Conservation (phyloP, 306 rosid genomes). For the Ochetophila trinervis region DNA sequence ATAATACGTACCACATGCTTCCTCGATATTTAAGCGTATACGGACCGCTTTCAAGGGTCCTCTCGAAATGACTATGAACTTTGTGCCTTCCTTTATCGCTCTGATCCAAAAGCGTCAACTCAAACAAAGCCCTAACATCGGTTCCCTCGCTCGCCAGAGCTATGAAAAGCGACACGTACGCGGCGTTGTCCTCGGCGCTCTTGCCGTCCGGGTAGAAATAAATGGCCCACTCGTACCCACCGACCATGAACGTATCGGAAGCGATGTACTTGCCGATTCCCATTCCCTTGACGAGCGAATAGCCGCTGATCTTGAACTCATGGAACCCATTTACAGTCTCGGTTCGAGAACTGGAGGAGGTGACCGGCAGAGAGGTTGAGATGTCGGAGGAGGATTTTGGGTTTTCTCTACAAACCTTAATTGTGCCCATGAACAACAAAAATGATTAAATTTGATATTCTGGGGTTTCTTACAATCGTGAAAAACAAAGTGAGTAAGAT, state of each 20-base stretch:
- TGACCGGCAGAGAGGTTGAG: slow-evolving; percentile 16
- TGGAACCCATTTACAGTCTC: slow-evolving; percentile 55
- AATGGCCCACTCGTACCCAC: slow-evolving; percentile 60
- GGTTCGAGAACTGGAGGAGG: slow-evolving; percentile 44
- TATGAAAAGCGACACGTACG: slow-evolving; percentile 53
- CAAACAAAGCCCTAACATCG: slow-evolving; percentile 60
- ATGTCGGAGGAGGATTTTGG: slow-evolving; percentile 24
- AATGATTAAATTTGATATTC: slow-evolving; percentile 1
- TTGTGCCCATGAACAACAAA: slow-evolving; percentile 49
- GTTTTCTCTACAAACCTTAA: slow-evolving; percentile 27
- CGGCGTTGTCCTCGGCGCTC: slow-evolving; percentile 51
- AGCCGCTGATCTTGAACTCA: slow-evolving; percentile 51
- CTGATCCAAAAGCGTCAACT: slow-evolving; percentile 55
- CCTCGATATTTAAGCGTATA: slow-evolving; percentile 61
- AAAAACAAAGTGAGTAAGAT: neutral
- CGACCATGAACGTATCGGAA: slow-evolving; percentile 53
- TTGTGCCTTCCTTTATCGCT: slow-evolving; percentile 54
- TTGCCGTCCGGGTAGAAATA: slow-evolving; percentile 69
- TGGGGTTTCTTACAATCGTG: neutral
- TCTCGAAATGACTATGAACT: slow-evolving; percentile 56
- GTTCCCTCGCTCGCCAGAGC: slow-evolving; percentile 57
- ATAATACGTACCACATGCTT: slow-evolving; percentile 56
- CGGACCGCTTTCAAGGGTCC: slow-evolving; percentile 58
- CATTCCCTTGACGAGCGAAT: slow-evolving; percentile 50
- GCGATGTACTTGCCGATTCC: slow-evolving; percentile 56